These are phyloP conservation scores for Tricholoma terreum DNA, from an alignment of 768 basidiomycete genomes.

Conservation along the genomic window DNA sequence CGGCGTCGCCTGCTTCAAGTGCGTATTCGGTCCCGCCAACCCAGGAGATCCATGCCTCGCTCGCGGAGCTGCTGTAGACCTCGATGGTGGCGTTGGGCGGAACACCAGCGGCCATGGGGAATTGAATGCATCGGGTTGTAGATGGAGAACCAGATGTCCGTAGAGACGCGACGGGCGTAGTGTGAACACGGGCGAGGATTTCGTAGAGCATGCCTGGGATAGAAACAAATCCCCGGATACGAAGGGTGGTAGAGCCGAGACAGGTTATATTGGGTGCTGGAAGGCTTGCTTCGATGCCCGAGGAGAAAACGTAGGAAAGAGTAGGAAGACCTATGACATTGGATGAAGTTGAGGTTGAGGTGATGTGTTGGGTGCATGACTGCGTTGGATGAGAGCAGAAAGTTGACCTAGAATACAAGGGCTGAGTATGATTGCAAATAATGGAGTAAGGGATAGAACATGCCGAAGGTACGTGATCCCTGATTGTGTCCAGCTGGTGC, in stretches of 20 bases:
- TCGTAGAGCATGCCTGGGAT: slow-evolving; percentile 67
- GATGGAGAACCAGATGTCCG: slow-evolving; percentile 13
- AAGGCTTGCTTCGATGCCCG: slow-evolving; percentile 42
- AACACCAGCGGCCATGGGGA: slow-evolving; percentile 26
- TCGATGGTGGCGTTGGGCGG: slow-evolving; percentile 45
- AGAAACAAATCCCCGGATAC: slow-evolving; percentile 46
- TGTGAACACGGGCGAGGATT: slow-evolving; percentile 47
- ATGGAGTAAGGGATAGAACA: background rate
- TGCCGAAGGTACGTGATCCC: slow-evolving; percentile 49
- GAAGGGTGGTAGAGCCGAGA: slow-evolving; percentile 50
- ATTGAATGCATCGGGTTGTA: slow-evolving; percentile 29
- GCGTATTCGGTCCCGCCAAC: slow-evolving; percentile 72
- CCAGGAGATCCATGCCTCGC: slow-evolving; percentile 67
- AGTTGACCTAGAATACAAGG: slow-evolving; percentile 23
- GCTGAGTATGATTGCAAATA: background rate
- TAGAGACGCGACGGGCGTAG: slow-evolving; percentile 5
- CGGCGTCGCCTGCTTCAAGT: slow-evolving; percentile 56
- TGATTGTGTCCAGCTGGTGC: slow-evolving; percentile 59
- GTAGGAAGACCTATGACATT: slow-evolving; percentile 27
- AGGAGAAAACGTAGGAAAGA: slow-evolving; percentile 48
- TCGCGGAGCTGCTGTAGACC: slow-evolving; percentile 37
- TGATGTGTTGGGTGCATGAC: slow-evolving; percentile 60
- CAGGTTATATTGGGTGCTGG: slow-evolving; percentile 62
- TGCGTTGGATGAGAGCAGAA: slow-evolving; percentile 68
- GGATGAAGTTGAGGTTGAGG: slow-evolving; percentile 18